Evolutionary conservation across 805 yeast species (phyloP).

Genomic region (Yarrowia osloensis): DNA sequence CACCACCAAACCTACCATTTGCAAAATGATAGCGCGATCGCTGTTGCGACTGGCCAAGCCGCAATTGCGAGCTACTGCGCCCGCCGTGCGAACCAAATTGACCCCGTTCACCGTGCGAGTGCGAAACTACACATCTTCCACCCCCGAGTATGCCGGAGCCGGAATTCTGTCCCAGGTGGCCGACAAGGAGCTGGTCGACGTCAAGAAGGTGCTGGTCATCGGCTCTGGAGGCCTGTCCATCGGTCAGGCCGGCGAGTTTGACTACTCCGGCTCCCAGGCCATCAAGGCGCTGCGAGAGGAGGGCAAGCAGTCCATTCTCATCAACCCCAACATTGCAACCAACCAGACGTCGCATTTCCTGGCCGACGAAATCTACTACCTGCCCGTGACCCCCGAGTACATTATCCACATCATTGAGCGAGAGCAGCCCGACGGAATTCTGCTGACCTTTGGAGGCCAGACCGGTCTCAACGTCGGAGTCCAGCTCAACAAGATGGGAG

Average conservation of each 20-base stretch:
- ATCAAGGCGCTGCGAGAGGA: constrained; percentile 94
- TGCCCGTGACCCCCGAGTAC: constrained; percentile 97
- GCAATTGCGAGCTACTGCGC: constrained; percentile 29
- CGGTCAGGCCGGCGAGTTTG: constrained; percentile 99
- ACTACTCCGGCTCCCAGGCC: constrained; percentile 96
- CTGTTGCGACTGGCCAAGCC: constrained; percentile 30
- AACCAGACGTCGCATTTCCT: constrained; percentile 93
- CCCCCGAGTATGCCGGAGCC: constrained; percentile 43
- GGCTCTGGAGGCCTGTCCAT: constrained; percentile 98
- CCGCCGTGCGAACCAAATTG: too few relatives aligned
- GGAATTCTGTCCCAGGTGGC: constrained; percentile 43
- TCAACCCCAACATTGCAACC: constrained; percentile 95
- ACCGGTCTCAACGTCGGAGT: constrained; percentile 97
- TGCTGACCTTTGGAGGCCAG: constrained; percentile 98
- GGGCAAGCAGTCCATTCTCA: constrained; percentile 77
- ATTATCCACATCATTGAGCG: constrained; percentile 93
- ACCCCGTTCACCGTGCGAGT: neutral
- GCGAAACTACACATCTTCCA: constrained; percentile 25
- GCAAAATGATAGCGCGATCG: constrained; percentile 29
- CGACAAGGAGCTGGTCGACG: constrained; percentile 62
- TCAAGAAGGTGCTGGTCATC: constrained; percentile 81
- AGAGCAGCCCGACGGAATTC: constrained; percentile 94
- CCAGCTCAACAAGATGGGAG: constrained; percentile 91
- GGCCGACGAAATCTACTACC: constrained; percentile 92
- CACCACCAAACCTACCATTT: neutral